Conservation (phyloP, 2,329 filamentous ascomycete species). For the Emergomyces orientalis region DNA sequence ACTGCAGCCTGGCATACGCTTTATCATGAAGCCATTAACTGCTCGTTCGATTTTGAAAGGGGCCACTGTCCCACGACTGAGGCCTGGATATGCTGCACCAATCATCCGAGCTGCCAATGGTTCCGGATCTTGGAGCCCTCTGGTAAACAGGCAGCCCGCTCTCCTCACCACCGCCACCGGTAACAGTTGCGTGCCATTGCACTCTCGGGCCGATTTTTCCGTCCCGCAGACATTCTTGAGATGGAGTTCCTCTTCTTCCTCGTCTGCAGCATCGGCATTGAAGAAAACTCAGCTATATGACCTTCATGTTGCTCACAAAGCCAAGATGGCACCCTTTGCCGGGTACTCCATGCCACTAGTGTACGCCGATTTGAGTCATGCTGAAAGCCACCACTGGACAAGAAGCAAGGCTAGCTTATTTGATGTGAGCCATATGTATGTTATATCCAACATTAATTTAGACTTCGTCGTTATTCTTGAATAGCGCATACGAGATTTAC, state of each 20-base stretch:
- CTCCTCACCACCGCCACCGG: constrained; percentile 24
- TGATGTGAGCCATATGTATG: constrained; percentile 91
- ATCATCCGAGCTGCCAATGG: constrained; percentile 25
- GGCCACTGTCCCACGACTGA: constrained; percentile 23
- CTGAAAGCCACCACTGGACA: constrained; percentile 83
- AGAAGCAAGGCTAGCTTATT: constrained; percentile 82
- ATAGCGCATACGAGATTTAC: not conserved
- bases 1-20: not conserved
- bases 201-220: constrained; percentile 11
- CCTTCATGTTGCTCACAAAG: constrained; percentile 66
- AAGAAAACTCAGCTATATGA: constrained; percentile 63
- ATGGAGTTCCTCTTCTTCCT: constrained; percentile 17
- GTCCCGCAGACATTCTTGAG: constrained; percentile 19
- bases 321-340: constrained; percentile 94
- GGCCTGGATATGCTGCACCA: constrained; percentile 19
- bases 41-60: constrained; percentile 26
- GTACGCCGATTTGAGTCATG: constrained; percentile 67
- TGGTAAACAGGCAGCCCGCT: constrained; percentile 11
- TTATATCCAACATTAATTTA: constrained; percentile 7
- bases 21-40: constrained; percentile 13
- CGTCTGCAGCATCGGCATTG: constrained; percentile 25
- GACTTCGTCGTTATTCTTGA: not conserved
- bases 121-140: constrained; percentile 16
- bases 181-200: constrained; percentile 15
- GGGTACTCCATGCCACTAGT: constrained; percentile 89